Evolutionary conservation across 2,329 filamentous ascomycete species (phyloP), one percentile per base, ranked within the genome.

Genomic region (Cadophora malorum): DNA sequence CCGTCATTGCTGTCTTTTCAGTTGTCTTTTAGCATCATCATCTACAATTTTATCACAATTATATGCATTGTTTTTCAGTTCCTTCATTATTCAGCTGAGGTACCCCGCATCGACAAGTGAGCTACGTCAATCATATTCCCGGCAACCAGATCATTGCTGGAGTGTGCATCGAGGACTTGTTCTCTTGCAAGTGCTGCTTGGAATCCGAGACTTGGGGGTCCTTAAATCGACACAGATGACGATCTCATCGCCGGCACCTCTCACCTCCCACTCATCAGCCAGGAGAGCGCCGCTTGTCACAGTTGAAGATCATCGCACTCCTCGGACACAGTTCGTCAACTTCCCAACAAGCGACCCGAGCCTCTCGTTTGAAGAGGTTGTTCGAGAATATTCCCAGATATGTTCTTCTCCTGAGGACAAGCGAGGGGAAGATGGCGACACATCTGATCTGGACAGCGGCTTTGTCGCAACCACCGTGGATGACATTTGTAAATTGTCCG

Each of bases 301-400:
- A n/a, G 25, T 62, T n/a, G 59, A n/a, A n/a, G 28, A 50, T 12
- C 41, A 62, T 21, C 41, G 45, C 8, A 62, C n/a, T 5, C 59
- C 59, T 6, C 59, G 59, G 5, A 49, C 59, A 31, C 14, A 62
- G 5, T 14, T 19, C 3, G 3, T 28, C 23, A 23, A 62, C 31
- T 50, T 62, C 21, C 59, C 41, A 33, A 25, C 41, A 19, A 49
- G 41, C 59, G 41, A 50, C 3, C 41, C 59, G 4, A 62, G 28
- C 14, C 23, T 62, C 23, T 62, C 41, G 2, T 62, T 62, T 23
- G 59, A 62, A 31, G 59, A 62, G 41, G 59, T 41, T 10, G 59
- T 62, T 62, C 59, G 59, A n/a, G 59, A 50, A 50, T 62, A 49
- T 50, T 62, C 59, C 28, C 59, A 62, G 28, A 50, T 16, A 49